Percentiles rank a stretch among this genome's conserved stretches.
Conservation (phyloP, 345 rosid species). For the Kandelia obovata region DNA sequence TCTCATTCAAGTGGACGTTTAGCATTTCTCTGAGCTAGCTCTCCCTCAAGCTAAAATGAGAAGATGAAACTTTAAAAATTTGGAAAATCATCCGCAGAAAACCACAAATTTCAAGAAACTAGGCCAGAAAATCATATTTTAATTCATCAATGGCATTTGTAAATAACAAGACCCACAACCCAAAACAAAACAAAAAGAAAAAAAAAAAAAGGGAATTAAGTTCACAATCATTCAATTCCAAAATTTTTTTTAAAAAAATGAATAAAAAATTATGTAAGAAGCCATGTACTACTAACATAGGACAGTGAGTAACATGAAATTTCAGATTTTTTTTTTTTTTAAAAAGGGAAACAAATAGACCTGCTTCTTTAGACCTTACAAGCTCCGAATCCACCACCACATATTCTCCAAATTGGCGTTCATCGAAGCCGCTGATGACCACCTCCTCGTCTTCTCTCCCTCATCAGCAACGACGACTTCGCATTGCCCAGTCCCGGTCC, state of each 20-base stretch:
- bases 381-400: slow-evolving; percentile 99
- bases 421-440: slow-evolving; percentile 90
- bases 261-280: neutral
- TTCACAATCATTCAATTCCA: too few relatives aligned
- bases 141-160: too few relatives aligned
- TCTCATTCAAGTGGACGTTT: slow-evolving; percentile 74
- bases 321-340: too few relatives aligned
- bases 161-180: too few relatives aligned
- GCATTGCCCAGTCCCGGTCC: slow-evolving; percentile 62
- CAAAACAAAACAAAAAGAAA: too few relatives aligned
- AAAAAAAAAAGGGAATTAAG: too few relatives aligned
- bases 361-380: slow-evolving; percentile 99
- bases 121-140: too few relatives aligned
- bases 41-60: slow-evolving; percentile 62
- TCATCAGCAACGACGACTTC: slow-evolving; percentile 39
- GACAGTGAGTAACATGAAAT: neutral
- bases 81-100: neutral
- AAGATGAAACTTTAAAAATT: neutral
- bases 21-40: slow-evolving; percentile 60
- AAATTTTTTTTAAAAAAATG: too few relatives aligned
- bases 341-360: slow-evolving; percentile 22
- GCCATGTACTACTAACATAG: neutral
- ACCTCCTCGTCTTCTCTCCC: slow-evolving; percentile 95
- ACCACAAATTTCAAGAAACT: neutral
- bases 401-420: slow-evolving; percentile 95